Base-by-base conservation (phyloP, 2,329 filamentous ascomycete species). In the Scedosporium apiospermum region DNA sequence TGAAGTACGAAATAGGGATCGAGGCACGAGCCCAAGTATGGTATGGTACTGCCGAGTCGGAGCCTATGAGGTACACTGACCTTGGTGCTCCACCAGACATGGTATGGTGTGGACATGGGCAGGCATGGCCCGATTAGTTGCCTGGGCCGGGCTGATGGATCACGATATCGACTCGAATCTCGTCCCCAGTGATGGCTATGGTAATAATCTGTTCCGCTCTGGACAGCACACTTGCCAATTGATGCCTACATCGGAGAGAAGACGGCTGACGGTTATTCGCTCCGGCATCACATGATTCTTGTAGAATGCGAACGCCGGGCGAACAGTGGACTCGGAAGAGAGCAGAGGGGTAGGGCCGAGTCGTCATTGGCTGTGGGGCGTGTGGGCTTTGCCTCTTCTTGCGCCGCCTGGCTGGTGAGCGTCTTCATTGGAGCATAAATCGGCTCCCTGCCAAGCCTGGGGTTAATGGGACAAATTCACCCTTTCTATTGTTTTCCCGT, bases 201-300 rank as follows among this genome's bases (percentile, higher is more conserved):
- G 34, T 38, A 38, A 38, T 38, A 38, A 38, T 38, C 34, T 12
- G 34, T 27, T 58, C n/a, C 30, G 30, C 30, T 41, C 57, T 41
- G 14, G 16, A 57, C 16, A 27, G 18, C 26, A 57, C 12, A 16
- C 10, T n/a, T 57, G 26, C 10, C 34, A 38, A 38, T 38, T 38
- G 10, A 12, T 12, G 34, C 34, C 34, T 9, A 34, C 30, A 34
- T n/a, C 44, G 3, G 18, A 21, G 44, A 49, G 18, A 49, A 10
- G 34, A 38, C 34, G 34, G 34, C 4, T 14, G 34, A 14, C 34
- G 34, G 34, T 38, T 38, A 14, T 38, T 38, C 34, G 34, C 12
- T 38, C 34, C 26, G 27, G 27, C 38, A 49, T 61, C 59, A 61
- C 59, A 61, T 61, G 59, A 61, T 53, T 26, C 10, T 55, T 51